Base-by-base conservation (phyloP, 495 filamentous ascomycete species). In the Podospora australis region DNA sequence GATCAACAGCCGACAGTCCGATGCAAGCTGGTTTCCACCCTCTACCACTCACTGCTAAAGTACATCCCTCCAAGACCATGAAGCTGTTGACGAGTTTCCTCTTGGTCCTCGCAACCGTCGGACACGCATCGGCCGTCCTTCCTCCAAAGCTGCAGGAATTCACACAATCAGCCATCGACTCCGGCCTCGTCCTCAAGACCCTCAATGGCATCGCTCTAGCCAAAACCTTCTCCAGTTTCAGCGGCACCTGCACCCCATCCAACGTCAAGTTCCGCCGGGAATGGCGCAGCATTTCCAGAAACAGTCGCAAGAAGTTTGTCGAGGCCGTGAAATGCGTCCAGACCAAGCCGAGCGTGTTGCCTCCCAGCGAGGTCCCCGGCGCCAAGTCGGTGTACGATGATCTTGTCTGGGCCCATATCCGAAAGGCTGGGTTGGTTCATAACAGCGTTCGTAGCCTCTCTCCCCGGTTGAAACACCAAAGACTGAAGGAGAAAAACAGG, bases 371-470 rank as follows among this genome's bases (percentile, higher is more conserved):
- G 73, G 46, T 25, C 1, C 53, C 54, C 6, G 61, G 59, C 10
- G 47, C 59, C 0, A 41, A 50, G 25, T 54, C 49, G 8, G 19
- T 54, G n/a, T 64, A 78, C 48, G 86, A 89, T 66, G 83, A 89
- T 60, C 87, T 89, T 50, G 72, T 80, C 25, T 80, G 70, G 5
- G 75, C 75, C 4, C 86, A 89, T 58, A 78, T 85, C 53, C 75
- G 78, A 51, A 70, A 82, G 51, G 82, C 79, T 0, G 50, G 70
- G 6, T 56, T 57, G 11, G 84, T 87, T 46, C 84, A 88, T 53
- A 72, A 70, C 41, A 80, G 78, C 4, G 32, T n/a, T n/a, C n/a
- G n/a, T n/a, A n/a, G n/a, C n/a, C n/a, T n/a, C n/a, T n/a, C n/a
- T n/a, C n/a, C n/a, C n/a, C n/a, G n/a, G n/a, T n/a, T n/a, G n/a